Evolutionary conservation across 495 filamentous ascomycete genomes (phyloP), one percentile per base, ranked within the genome.

Genomic region (Sordaria brevicollis): DNA sequence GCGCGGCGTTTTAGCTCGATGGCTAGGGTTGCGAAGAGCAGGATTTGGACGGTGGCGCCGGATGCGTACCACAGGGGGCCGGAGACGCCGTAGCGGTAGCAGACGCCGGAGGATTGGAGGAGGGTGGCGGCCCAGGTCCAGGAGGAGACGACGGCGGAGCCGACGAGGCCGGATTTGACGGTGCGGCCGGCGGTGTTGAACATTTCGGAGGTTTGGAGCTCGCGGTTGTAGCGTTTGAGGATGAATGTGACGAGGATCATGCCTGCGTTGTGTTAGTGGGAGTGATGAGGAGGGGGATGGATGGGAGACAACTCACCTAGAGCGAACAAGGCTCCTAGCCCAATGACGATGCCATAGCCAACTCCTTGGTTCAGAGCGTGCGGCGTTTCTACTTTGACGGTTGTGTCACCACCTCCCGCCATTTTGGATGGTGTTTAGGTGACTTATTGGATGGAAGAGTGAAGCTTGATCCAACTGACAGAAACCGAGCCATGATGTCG

Each of bases 191-290:
- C 94, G 2, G 94, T 98, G 71, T 88, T 93, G 87, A 97, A 98
- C 92, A 96, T 97, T 81, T 98, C 94, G 0, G 92, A 96, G 1
- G 94, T 98, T 81, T 97, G 94, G 7, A 97, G 86, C 81, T 98
- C 94, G 83, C 93, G 86, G 78, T 97, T 94, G 77, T 97, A 97
- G 76, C 91, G 83, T 76, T 90, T 92, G 68, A 96, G 82, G 67
- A 91, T 86, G 84, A 89, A 93, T 10, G 92, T 96, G 33, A 91
- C 91, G 65, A 89, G 76, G 66, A 88, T 85, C 84, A 82, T 82
- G 72, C 70, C 74, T 72, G 66, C 67, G 17, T 43, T 49, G 21
- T 71, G 68, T 71, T 15, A 71, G 49, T 70, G 73, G 39, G 25
- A 15, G 17, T 66, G 17, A 4, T 41, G 9, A 5, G 4, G 8